Conservation (phyloP, 78 protist genomes). For the Guillardia theta region DNA sequence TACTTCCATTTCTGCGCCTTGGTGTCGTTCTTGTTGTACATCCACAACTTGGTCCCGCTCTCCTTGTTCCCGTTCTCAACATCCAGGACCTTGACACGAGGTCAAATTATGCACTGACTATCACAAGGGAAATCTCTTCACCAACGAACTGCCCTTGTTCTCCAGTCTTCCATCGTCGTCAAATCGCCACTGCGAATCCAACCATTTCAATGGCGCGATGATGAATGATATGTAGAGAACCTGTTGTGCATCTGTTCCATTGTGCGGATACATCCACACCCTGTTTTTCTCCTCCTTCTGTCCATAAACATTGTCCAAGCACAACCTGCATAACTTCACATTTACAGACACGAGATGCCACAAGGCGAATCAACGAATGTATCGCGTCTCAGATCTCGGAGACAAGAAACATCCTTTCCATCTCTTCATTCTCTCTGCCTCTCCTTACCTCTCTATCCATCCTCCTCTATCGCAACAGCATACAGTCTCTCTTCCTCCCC, state of each 20-base stretch:
- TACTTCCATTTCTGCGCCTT: background rate
- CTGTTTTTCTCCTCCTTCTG: background rate
- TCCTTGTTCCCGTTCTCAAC: background rate
- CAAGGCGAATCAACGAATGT: background rate
- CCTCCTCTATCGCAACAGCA: no score
- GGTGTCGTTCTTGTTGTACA: background rate
- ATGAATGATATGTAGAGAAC: background rate
- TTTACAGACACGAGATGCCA: background rate
- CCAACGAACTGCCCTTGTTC: background rate
- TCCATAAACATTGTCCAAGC: background rate
- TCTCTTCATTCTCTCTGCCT: background rate
- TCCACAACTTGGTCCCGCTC: background rate
- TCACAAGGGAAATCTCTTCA: no score
- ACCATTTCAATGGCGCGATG: background rate
- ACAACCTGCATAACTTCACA: background rate
- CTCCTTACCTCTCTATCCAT: background rate
- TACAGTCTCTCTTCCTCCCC: background rate
- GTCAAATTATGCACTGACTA: no score
- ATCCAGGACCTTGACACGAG: no score
- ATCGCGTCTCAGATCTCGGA: background rate
- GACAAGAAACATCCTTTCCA: background rate
- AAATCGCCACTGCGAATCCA: background rate
- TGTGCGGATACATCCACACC: background rate
- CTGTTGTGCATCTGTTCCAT: background rate
- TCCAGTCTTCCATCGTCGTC: background rate